Base-by-base conservation (phyloP, 1,139 yeast species). In the Scheffersomyces segobiensis region DNA sequence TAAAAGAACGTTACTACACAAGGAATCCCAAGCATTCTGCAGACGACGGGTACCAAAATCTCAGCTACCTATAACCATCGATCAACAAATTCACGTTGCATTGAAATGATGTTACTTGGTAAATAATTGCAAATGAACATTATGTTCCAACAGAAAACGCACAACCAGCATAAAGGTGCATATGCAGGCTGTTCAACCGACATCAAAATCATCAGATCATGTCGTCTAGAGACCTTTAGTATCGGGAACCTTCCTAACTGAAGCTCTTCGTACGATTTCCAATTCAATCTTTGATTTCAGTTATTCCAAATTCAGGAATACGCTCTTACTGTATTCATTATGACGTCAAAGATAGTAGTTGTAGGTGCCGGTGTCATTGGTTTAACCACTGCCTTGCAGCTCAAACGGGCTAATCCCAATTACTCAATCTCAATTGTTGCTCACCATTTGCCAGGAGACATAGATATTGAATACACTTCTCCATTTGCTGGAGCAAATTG, bases 401-500 rank as follows among this genome's bases (percentile, higher is more conserved):
- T 78, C 52, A 74, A 69, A 55, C 60, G 64, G 52, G 61, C 60
- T 48, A 63, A 65, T 56, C 69, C 71, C 8, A 59, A 57, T 2
- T 62, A 59, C 53, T 65, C 71, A 4, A 71, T 79, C 48, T 65
- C 74, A 3, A 65, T 78, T n/a, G 71, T 71, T 3, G 80, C 74
- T 2, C 71, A 71, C 26, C 73, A 75, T 59, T 57, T 78, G 19
- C 82, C 82, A 0, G 82, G 83, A 3, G 83, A 79, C 59, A 64
- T 73, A 32, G 71, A 77, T 54, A 68, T 70, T 14, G 70, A 71
- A 1, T 79, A 75, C 63, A 71, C 80, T 3, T 77, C 81, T 0
- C 82, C 82, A 1, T 75, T 68, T 63, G 82, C 83, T 3, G 83
- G 83, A 0, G 83, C 81, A 52, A 75, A 77, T 61, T 79, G 85